A percentile compares a stretch with the other conserved stretches of the same genome.
Evolutionary conservation across 1,139 yeast species (phyloP).

Genomic region (Hyphopichia khmerensis): DNA sequence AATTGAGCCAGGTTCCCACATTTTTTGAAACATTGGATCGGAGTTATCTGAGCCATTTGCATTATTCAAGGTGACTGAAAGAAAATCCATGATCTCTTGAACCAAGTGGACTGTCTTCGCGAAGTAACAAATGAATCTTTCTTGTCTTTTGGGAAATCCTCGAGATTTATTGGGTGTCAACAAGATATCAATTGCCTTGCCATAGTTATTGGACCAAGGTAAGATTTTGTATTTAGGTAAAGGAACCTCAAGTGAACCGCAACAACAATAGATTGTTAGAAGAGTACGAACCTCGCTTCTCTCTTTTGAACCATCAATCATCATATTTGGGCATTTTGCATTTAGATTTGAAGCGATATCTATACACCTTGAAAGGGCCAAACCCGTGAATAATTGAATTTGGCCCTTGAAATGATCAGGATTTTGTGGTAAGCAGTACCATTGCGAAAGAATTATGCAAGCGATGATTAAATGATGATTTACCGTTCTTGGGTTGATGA

Average conservation of each 20-base stretch:
- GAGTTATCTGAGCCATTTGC: conserved; percentile 7
- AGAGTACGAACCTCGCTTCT: conserved; percentile 42
- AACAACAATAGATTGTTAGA: conserved; percentile 47
- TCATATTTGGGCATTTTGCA: conserved; percentile 1
- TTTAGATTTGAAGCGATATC: conserved; percentile 27
- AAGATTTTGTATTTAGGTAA: conserved; percentile 50
- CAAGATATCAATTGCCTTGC: conserved; percentile 31
- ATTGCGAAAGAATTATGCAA: conserved; percentile 45
- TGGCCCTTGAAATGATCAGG: conserved; percentile 55
- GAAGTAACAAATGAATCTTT: conserved; percentile 38
- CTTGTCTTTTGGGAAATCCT: conserved; percentile 27
- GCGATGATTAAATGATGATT: conserved; percentile 40
- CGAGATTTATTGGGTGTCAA: conserved; percentile 13
- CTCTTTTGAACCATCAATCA: conserved; percentile 28
- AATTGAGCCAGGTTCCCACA: conserved; percentile 13
- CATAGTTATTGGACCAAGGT: conserved; percentile 46
- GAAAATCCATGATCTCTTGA: conserved; percentile 42
- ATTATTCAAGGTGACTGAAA: conserved; percentile 8
- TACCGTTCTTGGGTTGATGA: conserved; percentile 42
- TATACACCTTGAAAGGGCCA: conserved; percentile 46
- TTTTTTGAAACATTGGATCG: conserved; percentile 14
- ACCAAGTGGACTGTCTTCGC: conserved; percentile 41
- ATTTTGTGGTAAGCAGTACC: conserved; percentile 51
- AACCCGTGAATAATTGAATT: conserved; percentile 45
- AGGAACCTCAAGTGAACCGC: conserved; percentile 50